These are phyloP conservation scores for Colletotrichum lupini DNA, from an alignment of 2,329 filamentous ascomycete species.

Conservation along the genomic window DNA sequence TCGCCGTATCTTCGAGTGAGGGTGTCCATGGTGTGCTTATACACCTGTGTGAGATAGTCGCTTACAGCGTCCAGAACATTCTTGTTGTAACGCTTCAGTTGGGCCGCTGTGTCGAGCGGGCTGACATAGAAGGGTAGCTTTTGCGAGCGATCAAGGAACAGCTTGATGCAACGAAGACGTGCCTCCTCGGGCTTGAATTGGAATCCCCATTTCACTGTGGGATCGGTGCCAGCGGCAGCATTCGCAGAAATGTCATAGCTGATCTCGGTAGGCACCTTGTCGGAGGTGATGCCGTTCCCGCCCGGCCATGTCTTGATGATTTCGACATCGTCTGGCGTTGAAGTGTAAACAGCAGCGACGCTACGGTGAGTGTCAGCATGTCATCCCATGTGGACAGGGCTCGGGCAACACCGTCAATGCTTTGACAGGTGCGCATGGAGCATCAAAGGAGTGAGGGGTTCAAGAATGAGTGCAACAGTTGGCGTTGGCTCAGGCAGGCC, in stretches of 20 bases:
- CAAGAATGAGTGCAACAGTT: background rate
- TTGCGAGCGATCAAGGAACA: slow-evolving; percentile 84
- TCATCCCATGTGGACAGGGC: background rate
- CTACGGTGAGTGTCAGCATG: slow-evolving; percentile 47
- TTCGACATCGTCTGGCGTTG: slow-evolving; percentile 81
- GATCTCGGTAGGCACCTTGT: slow-evolving; percentile 87
- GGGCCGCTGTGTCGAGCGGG: slow-evolving; percentile 79
- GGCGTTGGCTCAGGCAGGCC: background rate
- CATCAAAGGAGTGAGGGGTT: background rate
- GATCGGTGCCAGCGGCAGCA: slow-evolving; percentile 51
- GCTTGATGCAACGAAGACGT: slow-evolving; percentile 83
- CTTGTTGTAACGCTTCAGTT: slow-evolving; percentile 79
- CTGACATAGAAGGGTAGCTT: slow-evolving; percentile 85
- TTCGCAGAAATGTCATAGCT: slow-evolving; percentile 63
- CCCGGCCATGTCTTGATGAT: slow-evolving; percentile 89
- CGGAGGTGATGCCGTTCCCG: slow-evolving; percentile 86
- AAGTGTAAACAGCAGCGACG: slow-evolving; percentile 79
- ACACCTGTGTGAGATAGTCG: slow-evolving; percentile 82
- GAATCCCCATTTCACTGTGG: slow-evolving; percentile 80
- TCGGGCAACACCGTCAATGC: background rate
- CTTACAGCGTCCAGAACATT: slow-evolving; percentile 83
- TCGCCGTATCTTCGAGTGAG: slow-evolving; percentile 80
- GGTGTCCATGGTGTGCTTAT: slow-evolving; percentile 82
- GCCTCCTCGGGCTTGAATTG: slow-evolving; percentile 83
- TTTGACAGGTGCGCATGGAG: background rate